A percentile compares a stretch with the other conserved stretches of the same genome.
Evolutionary conservation across 257 asterid genomes (phyloP).

Genomic region (Penstemon newberryi): DNA sequence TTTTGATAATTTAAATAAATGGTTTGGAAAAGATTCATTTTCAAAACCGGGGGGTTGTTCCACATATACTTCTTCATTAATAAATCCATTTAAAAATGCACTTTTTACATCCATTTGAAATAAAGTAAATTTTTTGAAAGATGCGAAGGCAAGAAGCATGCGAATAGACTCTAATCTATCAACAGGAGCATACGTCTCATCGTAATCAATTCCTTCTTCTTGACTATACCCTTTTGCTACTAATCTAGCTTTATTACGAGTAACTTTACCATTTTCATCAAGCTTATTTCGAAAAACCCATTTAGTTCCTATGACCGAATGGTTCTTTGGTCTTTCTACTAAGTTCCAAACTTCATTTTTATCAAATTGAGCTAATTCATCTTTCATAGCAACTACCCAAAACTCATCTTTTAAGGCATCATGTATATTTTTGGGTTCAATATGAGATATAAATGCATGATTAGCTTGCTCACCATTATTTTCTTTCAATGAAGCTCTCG

Average conservation of each 20-base stretch:
- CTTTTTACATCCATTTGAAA: constrained; percentile 3
- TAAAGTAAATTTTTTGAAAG: background rate
- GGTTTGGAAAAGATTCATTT: background rate
- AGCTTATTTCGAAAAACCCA: background rate
- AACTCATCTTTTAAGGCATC: background rate
- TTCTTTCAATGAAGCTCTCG: background rate
- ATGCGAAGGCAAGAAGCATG: background rate
- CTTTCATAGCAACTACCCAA: background rate
- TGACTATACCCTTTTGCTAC: background rate
- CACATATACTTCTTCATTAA: background rate
- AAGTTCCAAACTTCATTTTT: background rate
- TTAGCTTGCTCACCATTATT: background rate
- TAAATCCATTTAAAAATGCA: background rate
- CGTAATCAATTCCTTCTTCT: background rate
- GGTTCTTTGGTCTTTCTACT: background rate
- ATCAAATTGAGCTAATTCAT: too few species aligned
- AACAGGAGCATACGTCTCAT: too few species aligned
- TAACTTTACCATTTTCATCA: background rate
- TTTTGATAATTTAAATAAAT: background rate
- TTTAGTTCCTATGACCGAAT: background rate
- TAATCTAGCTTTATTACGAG: background rate
- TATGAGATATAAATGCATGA: background rate
- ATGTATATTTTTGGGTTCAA: background rate
- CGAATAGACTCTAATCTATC: background rate
- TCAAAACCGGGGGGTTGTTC: background rate